Base-by-base conservation (phyloP, 768 basidiomycete genomes). In the Favolaschia claudopus region DNA sequence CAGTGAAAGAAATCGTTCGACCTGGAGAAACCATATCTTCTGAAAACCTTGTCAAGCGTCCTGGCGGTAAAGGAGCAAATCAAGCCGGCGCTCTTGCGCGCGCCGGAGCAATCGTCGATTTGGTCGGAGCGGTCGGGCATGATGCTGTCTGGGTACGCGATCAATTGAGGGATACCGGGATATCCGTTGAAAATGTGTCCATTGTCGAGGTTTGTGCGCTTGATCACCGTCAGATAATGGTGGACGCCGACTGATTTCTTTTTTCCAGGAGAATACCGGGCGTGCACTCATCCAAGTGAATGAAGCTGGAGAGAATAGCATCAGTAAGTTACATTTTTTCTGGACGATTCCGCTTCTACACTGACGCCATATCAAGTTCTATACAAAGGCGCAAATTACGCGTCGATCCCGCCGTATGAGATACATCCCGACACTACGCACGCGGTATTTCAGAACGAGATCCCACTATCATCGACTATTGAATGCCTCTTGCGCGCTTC, bases 1-100 rank as follows among this genome's bases (percentile, higher is more conserved):
- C 24, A 87, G 87, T 88, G 14, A 72, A 78, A 34, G 71, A 78
- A 47, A 81, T 88, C 33, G 82, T 79, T 15, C 79, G 77, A 32
- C 84, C 86, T 2, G 86, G 86, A 28, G 81, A 88, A 70, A 88
- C 86, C 5, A 81, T 86, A 27, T 85, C 85, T 2, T 86, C 87
- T 9, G 69, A 72, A 27, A 66, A 60, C 1, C 79, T 84, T 48
- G 79, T 81, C 46, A 78, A 81, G 46, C 77, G 82, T 0, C 75
- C 81, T 2, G 86, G 87, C 5, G 87, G 86, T 2, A 88, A 88
- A 67, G 87, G 87, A 31, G 86, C 83, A 9, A 88, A 88, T 68
- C 86, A 88, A 68, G 84, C 87, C 7, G 81, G 83, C 7, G 84
- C 86, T 3, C 75, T 87, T 20, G 79, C 81, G 0, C 77, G 77